Conservation (phyloP, 2,329 filamentous ascomycete species). For the Trichothecium roseum region DNA sequence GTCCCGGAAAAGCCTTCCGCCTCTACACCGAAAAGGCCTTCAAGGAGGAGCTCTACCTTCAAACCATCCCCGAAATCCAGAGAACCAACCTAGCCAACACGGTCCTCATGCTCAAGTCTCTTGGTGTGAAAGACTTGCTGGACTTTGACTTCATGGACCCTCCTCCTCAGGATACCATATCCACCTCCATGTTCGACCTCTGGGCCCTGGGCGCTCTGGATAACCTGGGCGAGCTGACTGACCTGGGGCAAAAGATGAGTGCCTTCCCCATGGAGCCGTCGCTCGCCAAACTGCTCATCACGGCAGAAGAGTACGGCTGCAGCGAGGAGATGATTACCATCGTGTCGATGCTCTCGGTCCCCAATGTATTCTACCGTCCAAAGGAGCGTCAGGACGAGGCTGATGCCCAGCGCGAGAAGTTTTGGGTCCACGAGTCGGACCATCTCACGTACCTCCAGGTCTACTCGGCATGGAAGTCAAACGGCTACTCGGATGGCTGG, state of each 20-base stretch:
- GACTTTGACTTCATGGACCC: slow-evolving; percentile 99
- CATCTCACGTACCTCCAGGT: slow-evolving; percentile 93
- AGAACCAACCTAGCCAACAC: slow-evolving; percentile 93
- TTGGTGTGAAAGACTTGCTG: slow-evolving; percentile 85
- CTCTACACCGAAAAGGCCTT: slow-evolving; percentile 91
- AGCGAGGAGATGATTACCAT: slow-evolving; percentile 98
- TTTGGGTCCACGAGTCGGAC: slow-evolving; percentile 96
- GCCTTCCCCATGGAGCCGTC: slow-evolving; percentile 97
- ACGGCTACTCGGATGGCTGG: slow-evolving; percentile 85
- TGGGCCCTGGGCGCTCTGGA: slow-evolving; percentile 93
- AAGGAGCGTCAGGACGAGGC: slow-evolving; percentile 96
- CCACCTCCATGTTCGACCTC: slow-evolving; percentile 91
- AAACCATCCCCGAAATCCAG: slow-evolving; percentile 96
- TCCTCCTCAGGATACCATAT: slow-evolving; percentile 94
- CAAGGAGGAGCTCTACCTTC: slow-evolving; percentile 90
- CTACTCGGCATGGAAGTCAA: slow-evolving; percentile 88
- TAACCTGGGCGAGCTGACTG: slow-evolving; percentile 85
- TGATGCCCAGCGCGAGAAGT: slow-evolving; percentile 90
- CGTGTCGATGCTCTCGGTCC: slow-evolving; percentile 94
- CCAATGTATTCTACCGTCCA: slow-evolving; percentile 91
- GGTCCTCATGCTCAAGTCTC: slow-evolving; percentile 83
- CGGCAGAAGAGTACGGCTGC: slow-evolving; percentile 78
- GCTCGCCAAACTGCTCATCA: slow-evolving; percentile 88
- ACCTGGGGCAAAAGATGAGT: slow-evolving; percentile 85
- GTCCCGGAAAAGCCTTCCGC: slow-evolving; percentile 89